Conservation (phyloP, 805 yeast species). For the Suhomyces sp. region DNA sequence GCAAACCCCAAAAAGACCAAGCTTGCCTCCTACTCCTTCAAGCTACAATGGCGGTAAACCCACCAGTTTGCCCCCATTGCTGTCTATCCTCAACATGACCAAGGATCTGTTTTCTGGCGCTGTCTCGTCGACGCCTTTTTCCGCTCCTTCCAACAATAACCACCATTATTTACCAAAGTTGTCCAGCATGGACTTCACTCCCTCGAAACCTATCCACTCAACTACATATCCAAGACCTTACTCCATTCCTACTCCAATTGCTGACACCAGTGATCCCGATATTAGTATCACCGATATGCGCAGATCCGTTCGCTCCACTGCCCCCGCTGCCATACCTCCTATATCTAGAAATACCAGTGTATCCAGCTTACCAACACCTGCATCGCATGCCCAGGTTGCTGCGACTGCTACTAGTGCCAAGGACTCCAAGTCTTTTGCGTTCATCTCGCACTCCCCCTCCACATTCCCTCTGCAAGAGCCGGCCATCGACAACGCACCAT, state of each 20-base stretch:
- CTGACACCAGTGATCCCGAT: conserved; percentile 10
- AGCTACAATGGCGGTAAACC: conserved; percentile 14
- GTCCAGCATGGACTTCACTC: conserved; percentile 24
- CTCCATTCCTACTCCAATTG: conserved; percentile 9
- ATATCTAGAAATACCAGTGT: background rate
- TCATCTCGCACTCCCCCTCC: conserved; percentile 88
- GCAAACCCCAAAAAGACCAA: conserved; percentile 37
- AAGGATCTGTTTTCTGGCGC: conserved; percentile 1
- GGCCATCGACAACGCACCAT: conserved; percentile 80
- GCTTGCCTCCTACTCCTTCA: conserved; percentile 21
- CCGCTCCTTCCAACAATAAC: conserved; percentile 3
- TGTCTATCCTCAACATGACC: conserved; percentile 25
- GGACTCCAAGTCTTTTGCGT: conserved; percentile 58
- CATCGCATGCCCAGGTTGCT: conserved; percentile 62
- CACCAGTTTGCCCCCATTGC: conserved; percentile 40
- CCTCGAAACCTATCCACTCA: conserved; percentile 6
- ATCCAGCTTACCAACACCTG: conserved; percentile 1
- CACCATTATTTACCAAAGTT: conserved; percentile 15
- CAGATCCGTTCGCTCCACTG: conserved; percentile 1
- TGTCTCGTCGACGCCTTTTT: conserved; percentile 9
- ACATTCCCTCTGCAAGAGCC: conserved; percentile 85
- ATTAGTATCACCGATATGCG: conserved; percentile 9
- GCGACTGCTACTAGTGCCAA: conserved; percentile 90
- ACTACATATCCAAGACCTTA: conserved; percentile 4
- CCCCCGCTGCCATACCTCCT: background rate